A percentile compares a stretch with the other conserved stretches of the same genome.
These are phyloP conservation scores for Mollisia scopiformis DNA, from an alignment of 2,329 filamentous ascomycete genomes.

Conservation along the genomic window DNA sequence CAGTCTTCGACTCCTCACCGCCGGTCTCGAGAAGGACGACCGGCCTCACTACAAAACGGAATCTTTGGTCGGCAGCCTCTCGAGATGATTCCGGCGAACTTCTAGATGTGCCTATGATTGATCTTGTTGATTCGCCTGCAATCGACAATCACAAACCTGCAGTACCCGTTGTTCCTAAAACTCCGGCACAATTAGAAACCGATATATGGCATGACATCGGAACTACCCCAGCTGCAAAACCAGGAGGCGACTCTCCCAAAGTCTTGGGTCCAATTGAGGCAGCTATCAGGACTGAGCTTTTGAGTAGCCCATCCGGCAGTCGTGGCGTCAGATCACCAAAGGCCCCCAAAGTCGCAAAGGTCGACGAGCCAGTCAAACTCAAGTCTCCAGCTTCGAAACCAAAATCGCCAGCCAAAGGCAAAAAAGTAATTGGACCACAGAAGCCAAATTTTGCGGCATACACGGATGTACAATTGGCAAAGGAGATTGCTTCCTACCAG, in stretches of 20 bases:
- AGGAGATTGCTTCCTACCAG: conserved; percentile 64
- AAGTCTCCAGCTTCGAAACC: background rate
- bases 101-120: conserved; percentile 57
- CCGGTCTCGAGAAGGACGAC: conserved; percentile 9
- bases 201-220: conserved; percentile 33
- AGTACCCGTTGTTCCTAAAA: background rate
- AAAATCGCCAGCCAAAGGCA: conserved; percentile 2
- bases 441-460: conserved; percentile 62
- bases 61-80: conserved; percentile 73
- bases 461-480: conserved; percentile 64
- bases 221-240: background rate
- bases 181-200: background rate
- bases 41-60: conserved; percentile 28
- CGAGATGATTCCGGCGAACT: conserved; percentile 68
- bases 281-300: conserved; percentile 18
- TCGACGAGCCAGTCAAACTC: conserved; percentile 14
- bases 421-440: background rate
- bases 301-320: conserved; percentile 17
- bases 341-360: background rate
- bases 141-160: conserved; percentile 14
- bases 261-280: conserved; percentile 17
- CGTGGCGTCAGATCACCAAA: background rate
- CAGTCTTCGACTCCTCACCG: conserved; percentile 27
- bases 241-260: background rate
- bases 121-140: conserved; percentile 50